Conservation (phyloP, 331 rosid species). For the Acacia concinna region DNA sequence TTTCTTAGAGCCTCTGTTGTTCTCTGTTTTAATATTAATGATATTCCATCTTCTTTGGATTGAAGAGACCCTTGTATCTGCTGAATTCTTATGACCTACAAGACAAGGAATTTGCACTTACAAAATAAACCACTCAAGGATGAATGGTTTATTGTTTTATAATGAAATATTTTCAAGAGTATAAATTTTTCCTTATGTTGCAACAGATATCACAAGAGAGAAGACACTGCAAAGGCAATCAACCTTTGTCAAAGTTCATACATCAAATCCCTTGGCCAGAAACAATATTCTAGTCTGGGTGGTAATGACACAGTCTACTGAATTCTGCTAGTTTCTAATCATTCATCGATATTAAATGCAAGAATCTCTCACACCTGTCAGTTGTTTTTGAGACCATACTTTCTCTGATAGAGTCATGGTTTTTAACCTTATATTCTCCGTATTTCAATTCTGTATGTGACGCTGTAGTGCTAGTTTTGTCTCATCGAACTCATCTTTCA, state of each 20-base stretch:
- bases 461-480: constrained; percentile 12
- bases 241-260: constrained; percentile 65
- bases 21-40: background rate
- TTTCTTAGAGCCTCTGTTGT: background rate
- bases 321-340: constrained; percentile 26
- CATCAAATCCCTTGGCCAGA: constrained; percentile 61
- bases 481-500: constrained; percentile 18
- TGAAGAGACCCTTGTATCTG: background rate
- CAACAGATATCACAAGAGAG: constrained; percentile 69
- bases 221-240: constrained; percentile 81
- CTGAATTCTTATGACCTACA: background rate
- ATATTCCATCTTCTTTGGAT: background rate
- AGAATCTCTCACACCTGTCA: constrained; percentile 11
- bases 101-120: constrained; percentile 6
- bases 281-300: constrained; percentile 67
- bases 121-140: background rate
- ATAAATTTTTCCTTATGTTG: constrained; percentile 27
- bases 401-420: background rate
- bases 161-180: constrained; percentile 15
- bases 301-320: constrained; percentile 50
- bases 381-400: constrained; percentile 6
- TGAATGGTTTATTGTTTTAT: background rate
- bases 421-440: background rate
- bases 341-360: constrained; percentile 8
- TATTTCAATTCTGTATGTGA: background rate